phyloP scores from a whole-genome alignment of 768 basidiomycete genomes.

The Calocybe indica region DNA sequence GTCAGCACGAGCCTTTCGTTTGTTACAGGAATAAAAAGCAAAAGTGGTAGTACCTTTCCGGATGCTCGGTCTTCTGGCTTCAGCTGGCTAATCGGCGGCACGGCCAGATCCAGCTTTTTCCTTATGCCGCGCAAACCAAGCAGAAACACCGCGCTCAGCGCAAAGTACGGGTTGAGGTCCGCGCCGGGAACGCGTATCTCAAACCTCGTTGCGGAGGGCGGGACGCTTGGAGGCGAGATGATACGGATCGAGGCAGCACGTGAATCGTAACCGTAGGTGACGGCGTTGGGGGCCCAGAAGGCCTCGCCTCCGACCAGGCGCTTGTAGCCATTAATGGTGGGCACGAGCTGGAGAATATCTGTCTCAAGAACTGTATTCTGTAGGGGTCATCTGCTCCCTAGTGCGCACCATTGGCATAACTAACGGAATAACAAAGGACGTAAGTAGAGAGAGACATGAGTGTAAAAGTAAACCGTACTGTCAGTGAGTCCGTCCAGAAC shows the following conservation, averaged over 20 bases:
- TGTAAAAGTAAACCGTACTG: constrained; percentile 38
- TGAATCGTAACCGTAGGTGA: constrained; percentile 95
- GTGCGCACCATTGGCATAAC: constrained; percentile 76
- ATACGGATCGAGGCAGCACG: constrained; percentile 90
- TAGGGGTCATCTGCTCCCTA: background rate
- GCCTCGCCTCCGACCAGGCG: constrained; percentile 90
- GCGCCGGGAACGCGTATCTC: constrained; percentile 96
- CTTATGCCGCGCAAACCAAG: constrained; percentile 86
- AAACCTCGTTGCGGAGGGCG: constrained; percentile 76
- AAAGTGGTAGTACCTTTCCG: constrained; percentile 37
- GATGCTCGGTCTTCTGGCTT: constrained; percentile 49
- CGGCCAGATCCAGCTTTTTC: constrained; percentile 61
- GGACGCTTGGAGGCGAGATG: constrained; percentile 86
- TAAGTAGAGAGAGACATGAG: background rate
- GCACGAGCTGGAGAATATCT: constrained; percentile 50
- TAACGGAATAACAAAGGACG: constrained; percentile 14
- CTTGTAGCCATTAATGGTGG: constrained; percentile 96
- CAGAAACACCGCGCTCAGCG: constrained; percentile 81
- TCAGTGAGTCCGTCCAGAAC: constrained; percentile 86
- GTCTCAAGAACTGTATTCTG: background rate
- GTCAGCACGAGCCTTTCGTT: constrained; percentile 6
- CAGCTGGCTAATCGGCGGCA: constrained; percentile 62
- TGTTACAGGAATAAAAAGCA: background rate
- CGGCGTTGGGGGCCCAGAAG: constrained; percentile 91
- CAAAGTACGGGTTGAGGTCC: constrained; percentile 93